Base-by-base conservation (phyloP, 192 early-diverging fungal species). In the Entomortierella chlamydospora region DNA sequence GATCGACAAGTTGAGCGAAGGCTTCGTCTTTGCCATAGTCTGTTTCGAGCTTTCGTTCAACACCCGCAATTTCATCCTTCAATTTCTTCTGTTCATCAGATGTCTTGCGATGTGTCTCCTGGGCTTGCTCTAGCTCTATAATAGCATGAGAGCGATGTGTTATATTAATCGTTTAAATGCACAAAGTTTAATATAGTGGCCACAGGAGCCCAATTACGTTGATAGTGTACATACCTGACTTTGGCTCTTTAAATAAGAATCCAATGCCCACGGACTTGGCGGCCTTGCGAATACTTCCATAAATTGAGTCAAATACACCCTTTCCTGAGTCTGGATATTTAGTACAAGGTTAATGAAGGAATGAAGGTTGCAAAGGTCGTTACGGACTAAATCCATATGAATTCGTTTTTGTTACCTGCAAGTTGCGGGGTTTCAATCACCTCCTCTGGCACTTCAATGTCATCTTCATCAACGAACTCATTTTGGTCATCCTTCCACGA, bases 11-110 rank as follows among this genome's bases (percentile, higher is more conserved):
- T 22, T 90, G 73, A 54, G 91, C 86, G 83, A 89, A 98, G 63
- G 90, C 86, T 47, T 87, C 84, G 10, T 90, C 65, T 5, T 82
- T 83, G 0, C 98, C 98, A 67, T 93, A 92, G 72, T 98, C 94
- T 17, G 79, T 86, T 0, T 65, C 74, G 5, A 90, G 67, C 50
- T 94, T 83, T 29, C 81, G 70, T 7, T 87, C 79, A 18, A 96
- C 33, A 11, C 81, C 81, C 22, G 70, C 51, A 20, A 90, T 61
- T 42, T 83, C 80, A 3, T 61, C 63, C 33, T 83, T 52, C 8
- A 84, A 50, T 43, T 73, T 82, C 18, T 59, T 71, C 39, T 81
- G 51, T 28, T 80, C 70, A 1, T 65, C 65, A n/a, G 70, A 67
- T 2, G 73, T 80, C 43, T 63, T 61, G 18, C 81, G 55, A 13